phyloP scores from a whole-genome alignment of 306 rosid species.

The Malus orientalis region DNA sequence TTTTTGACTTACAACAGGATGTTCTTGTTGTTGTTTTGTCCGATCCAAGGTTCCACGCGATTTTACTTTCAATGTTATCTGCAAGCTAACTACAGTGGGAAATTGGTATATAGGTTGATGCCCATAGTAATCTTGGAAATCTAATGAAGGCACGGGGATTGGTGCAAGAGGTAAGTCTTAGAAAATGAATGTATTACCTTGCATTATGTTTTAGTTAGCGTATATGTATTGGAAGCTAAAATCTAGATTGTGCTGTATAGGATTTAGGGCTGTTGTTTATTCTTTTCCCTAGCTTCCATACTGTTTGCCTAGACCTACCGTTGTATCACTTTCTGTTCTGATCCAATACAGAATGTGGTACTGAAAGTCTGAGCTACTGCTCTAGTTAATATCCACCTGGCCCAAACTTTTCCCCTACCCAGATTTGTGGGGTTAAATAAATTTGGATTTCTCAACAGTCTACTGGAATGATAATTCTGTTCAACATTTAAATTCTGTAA shows the following conservation, averaged over 20 bases:
- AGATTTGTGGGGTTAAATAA: background rate
- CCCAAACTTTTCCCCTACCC: constrained; percentile 21
- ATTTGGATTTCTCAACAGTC: background rate
- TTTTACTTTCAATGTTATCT: constrained; percentile 4
- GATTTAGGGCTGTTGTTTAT: background rate
- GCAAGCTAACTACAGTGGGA: background rate
- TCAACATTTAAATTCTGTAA: constrained; percentile 46
- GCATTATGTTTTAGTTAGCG: background rate
- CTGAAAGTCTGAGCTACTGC: background rate
- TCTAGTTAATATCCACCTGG: constrained; percentile 16
- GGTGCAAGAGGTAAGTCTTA: constrained; percentile 81
- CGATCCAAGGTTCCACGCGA: background rate
- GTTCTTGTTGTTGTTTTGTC: background rate
- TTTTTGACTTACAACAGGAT: background rate
- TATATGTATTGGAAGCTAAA: background rate
- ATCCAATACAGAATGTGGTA: constrained; percentile 10
- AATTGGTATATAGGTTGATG: constrained; percentile 45
- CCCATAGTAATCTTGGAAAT: constrained; percentile 62
- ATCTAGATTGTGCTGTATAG: background rate
- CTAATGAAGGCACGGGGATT: constrained; percentile 58
- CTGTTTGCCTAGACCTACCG: constrained; percentile 6
- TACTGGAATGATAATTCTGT: constrained; percentile 34
- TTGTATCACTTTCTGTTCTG: constrained; percentile 5
- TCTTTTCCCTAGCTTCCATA: constrained; percentile 7
- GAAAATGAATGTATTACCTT: background rate